A percentile compares a stretch with the other conserved stretches of the same genome.
These are phyloP conservation scores for Fusarium sp. DNA, from an alignment of 2,329 filamentous ascomycete species.

Conservation along the genomic window DNA sequence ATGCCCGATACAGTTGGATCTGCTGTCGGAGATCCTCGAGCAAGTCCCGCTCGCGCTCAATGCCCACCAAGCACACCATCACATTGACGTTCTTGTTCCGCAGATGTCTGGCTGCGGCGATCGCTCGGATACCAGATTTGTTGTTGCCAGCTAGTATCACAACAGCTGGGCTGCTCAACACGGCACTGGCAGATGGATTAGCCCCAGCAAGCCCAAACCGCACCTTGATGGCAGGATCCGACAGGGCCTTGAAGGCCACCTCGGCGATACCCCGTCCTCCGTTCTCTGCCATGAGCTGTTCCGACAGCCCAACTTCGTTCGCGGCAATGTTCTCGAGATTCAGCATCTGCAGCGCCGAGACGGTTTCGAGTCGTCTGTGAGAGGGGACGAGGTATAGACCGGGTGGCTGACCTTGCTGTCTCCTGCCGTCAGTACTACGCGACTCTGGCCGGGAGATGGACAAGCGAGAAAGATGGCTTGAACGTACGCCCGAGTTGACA, in stretches of 20 bases:
- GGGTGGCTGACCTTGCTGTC: conserved; percentile 51
- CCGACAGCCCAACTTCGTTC: conserved; percentile 85
- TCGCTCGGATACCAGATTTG: conserved; percentile 83
- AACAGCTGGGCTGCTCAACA: conserved; percentile 53
- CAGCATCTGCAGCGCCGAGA: conserved; percentile 84
- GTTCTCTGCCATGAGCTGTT: conserved; percentile 93
- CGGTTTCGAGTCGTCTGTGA: conserved; percentile 68
- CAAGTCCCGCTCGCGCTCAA: conserved; percentile 84
- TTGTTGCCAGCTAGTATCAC: conserved; percentile 96
- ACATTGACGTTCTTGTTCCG: conserved; percentile 85
- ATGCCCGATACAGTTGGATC: conserved; percentile 83
- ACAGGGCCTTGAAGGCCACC: conserved; percentile 77
- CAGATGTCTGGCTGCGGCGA: conserved; percentile 88
- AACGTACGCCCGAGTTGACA: conserved; percentile 59
- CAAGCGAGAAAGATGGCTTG: conserved; percentile 45
- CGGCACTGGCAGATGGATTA: conserved; percentile 44
- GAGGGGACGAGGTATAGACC: conserved; percentile 67
- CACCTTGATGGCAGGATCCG: conserved; percentile 68
- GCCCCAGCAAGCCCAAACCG: conserved; percentile 58
- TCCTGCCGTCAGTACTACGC: conserved; percentile 47
- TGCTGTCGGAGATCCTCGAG: conserved; percentile 85
- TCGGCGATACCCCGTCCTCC: conserved; percentile 90
- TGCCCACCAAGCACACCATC: conserved; percentile 84
- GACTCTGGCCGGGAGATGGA: conserved; percentile 45
- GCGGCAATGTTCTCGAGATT: conserved; percentile 93